Evolutionary conservation across 345 rosid genomes (phyloP).

Genomic region (Clausena lansium): DNA sequence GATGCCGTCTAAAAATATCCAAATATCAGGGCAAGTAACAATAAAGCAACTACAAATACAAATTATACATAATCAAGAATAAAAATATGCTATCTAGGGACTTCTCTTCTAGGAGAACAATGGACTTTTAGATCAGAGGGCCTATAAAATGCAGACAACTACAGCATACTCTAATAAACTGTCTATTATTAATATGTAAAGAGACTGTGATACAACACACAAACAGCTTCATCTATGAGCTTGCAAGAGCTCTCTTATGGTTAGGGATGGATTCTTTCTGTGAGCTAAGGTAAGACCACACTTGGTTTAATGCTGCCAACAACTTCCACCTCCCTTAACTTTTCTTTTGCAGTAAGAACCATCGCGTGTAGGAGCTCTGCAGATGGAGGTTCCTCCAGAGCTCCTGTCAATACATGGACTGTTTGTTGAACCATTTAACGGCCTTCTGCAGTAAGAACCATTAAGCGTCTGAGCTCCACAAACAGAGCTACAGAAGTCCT

Average conservation of each 20-base stretch:
- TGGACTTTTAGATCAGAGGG: not conserved
- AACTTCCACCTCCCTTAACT: slow-evolving; percentile 40
- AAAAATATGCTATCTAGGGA: no score
- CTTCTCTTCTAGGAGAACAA: not conserved
- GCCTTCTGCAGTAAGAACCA: slow-evolving; percentile 11
- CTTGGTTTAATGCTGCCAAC: slow-evolving; percentile 61
- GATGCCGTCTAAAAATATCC: no score
- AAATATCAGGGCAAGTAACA: no score
- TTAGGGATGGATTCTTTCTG: slow-evolving; percentile 23
- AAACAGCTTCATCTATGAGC: not conserved
- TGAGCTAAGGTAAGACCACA: slow-evolving; percentile 32
- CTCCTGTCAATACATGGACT: not conserved
- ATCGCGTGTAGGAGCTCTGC: slow-evolving; percentile 48
- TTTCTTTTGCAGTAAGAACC: slow-evolving; percentile 49
- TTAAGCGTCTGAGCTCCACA: not conserved
- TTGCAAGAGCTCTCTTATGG: slow-evolving; percentile 27
- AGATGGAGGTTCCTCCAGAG: slow-evolving; percentile 19
- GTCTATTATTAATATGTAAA: not conserved
- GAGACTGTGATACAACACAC: not conserved
- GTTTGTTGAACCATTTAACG: slow-evolving; percentile 1
- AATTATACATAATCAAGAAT: no score
- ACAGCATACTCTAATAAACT: no score
- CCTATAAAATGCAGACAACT: not conserved
- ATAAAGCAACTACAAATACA: no score
- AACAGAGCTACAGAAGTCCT: not conserved